phyloP scores from a whole-genome alignment of 2,329 filamentous ascomycete genomes.

The Penicillium griseofulvum region DNA sequence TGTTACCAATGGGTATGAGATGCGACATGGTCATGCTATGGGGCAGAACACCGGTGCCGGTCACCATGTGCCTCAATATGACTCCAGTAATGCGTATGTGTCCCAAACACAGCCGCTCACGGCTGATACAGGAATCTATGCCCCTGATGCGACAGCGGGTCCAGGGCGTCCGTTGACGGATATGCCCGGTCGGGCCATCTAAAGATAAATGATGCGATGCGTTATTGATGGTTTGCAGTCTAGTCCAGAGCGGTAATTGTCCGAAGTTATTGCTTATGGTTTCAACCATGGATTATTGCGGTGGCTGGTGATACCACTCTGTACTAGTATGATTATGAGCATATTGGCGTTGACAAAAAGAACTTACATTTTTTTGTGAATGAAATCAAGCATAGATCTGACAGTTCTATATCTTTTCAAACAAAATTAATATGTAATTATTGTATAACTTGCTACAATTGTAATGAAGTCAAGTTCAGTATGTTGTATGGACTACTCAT shows the following conservation, averaged over 20 bases:
- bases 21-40: slow-evolving; percentile 32
- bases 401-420: not conserved
- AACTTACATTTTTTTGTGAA: not conserved
- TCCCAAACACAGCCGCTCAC: slow-evolving; percentile 19
- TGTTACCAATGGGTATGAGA: slow-evolving; percentile 36
- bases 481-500: no score
- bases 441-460: not conserved
- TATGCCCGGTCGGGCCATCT: slow-evolving; percentile 16
- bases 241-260: slow-evolving; percentile 1
- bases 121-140: slow-evolving; percentile 4
- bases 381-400: not conserved
- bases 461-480: not conserved
- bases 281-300: not conserved
- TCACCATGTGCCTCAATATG: slow-evolving; percentile 22
- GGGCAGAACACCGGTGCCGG: slow-evolving; percentile 23
- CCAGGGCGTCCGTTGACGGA: slow-evolving; percentile 22
- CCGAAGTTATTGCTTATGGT: not conserved
- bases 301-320: slow-evolving; percentile 2
- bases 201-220: slow-evolving; percentile 1
- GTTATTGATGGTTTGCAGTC: slow-evolving; percentile 1
- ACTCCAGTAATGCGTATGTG: slow-evolving; percentile 31
- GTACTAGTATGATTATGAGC: slow-evolving; percentile 7
- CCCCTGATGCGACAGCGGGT: slow-evolving; percentile 2
- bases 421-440: not conserved
- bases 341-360: not conserved